phyloP scores from a whole-genome alignment of 2,329 filamentous ascomycete species.

The Colletotrichum tabaci region DNA sequence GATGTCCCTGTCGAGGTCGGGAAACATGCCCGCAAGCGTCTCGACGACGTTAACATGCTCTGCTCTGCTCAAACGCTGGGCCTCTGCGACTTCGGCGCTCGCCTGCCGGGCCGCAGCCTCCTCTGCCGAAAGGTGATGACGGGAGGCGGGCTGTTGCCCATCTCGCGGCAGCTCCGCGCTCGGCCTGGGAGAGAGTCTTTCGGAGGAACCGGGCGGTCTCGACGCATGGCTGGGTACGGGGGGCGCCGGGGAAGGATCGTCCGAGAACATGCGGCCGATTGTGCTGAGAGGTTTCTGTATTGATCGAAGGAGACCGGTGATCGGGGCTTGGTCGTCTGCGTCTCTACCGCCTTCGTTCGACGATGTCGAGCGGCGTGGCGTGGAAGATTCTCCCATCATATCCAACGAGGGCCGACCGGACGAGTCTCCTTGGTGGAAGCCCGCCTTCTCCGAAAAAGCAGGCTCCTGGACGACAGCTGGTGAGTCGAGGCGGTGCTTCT shows the following conservation, averaged over 20 bases:
- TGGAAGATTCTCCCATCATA: conserved; percentile 49
- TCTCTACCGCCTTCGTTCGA: conserved; percentile 65
- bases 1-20: conserved; percentile 91
- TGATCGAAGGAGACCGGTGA: conserved; percentile 86
- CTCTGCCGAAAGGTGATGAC: conserved; percentile 75
- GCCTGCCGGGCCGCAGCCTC: conserved; percentile 93
- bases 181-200: conserved; percentile 51
- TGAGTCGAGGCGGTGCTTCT: conserved; percentile 79
- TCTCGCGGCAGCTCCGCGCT: conserved; percentile 47
- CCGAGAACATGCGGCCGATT: conserved; percentile 95
- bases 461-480: conserved; percentile 58
- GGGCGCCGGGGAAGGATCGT: conserved; percentile 60
- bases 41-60: conserved; percentile 95
- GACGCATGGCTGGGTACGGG: conserved; percentile 50
- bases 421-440: conserved; percentile 61
- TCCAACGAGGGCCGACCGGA: conserved; percentile 51
- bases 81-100: conserved; percentile 90
- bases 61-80: conserved; percentile 82
- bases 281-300: conserved; percentile 93
- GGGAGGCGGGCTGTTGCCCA: conserved; percentile 44
- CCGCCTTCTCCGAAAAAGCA: conserved; percentile 62
- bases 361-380: conserved; percentile 67
- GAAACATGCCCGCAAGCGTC: conserved; percentile 96
- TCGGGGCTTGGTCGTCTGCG: conserved; percentile 83
- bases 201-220: conserved; percentile 55